Evolutionary conservation across 352 stramenopile genomes (phyloP), one percentile per base, ranked within the genome.

Genomic region (Phytophthora constricta): DNA sequence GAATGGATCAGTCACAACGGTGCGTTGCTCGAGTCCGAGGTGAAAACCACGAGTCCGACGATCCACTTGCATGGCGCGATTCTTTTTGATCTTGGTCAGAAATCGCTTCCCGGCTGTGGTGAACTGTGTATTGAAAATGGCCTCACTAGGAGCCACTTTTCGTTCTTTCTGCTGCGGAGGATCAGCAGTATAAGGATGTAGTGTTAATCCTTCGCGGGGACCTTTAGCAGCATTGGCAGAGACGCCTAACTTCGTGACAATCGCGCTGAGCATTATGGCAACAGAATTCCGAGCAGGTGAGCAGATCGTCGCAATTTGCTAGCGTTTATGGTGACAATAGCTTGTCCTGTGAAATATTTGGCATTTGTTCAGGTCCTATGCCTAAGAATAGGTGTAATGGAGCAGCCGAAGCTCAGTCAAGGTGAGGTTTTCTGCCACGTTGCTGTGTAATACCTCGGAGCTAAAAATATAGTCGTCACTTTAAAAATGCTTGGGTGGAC

Each of bases 121-220:
- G 62, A 93, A 89, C 56, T 93, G 84, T 14, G 82, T 90, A 62
- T 93, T 91, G 67, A 90, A 93, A 58, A 93, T 90, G 22, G 81
- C 85, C 50, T 93, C 81, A 70, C 82, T 90, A 1, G 85, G 82
- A 5, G 51, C 27, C 1, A 46, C 56, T 62, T 25, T 46, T 25
- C 25, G 59, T 45, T 64, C 41, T 13, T 58, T 59, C 46, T 66
- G 55, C 34, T 68, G 63, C 4, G 34, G 46, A 22, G 42, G 8
- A 1, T 8, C 52, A 42, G 20, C 13, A 46, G 17, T n/a, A 5
- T n/a, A 14, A 19, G n/a, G 39, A 46, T n/a, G n/a, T 22, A n/a
- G 14, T 47, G 17, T 47, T 17, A 23, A 23, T 11, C 11, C 34
- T 22, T 61, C 45, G 5, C 11, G 53, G 46, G 49, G 7, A 8